Evolutionary conservation across 2,329 filamentous ascomycete species (phyloP).

Genomic region (Diaporthe capsici): DNA sequence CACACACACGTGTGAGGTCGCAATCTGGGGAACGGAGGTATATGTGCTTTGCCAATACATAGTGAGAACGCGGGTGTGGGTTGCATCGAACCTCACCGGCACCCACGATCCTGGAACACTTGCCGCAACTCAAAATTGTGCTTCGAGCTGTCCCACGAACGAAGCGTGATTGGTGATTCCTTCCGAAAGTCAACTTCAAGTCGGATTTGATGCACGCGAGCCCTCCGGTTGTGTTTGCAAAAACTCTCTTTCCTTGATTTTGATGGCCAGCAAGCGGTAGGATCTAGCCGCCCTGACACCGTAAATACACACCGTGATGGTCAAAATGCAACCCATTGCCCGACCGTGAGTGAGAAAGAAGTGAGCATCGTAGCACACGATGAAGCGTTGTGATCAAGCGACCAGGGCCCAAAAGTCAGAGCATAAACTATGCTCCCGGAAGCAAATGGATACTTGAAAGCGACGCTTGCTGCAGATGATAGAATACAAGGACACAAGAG

Average conservation of each 20-base stretch:
- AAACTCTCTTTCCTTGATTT: not conserved
- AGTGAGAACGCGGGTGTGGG: not conserved
- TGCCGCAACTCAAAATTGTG: slow-evolving; percentile 8
- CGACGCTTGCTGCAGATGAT: not conserved
- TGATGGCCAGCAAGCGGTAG: not conserved
- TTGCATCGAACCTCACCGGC: not conserved
- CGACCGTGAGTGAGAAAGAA: not conserved
- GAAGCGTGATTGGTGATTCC: not conserved
- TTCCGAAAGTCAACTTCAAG: not conserved
- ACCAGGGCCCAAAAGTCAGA: not conserved
- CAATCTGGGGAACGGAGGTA: not conserved
- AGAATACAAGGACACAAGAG: too few species aligned
- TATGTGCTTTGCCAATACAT: not conserved
- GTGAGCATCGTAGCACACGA: not conserved
- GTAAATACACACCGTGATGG: not conserved
- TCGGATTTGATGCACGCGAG: not conserved
- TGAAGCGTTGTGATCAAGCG: not conserved
- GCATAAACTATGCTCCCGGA: not conserved
- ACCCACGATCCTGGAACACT: not conserved
- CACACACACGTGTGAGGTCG: not conserved
- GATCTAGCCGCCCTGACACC: not conserved
- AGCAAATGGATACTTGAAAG: not conserved
- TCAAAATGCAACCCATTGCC: not conserved
- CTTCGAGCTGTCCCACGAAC: not conserved
- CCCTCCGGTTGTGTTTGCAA: not conserved